Evolutionary conservation across 208 protist species (phyloP).

Genomic region (Crithidia bombi): DNA sequence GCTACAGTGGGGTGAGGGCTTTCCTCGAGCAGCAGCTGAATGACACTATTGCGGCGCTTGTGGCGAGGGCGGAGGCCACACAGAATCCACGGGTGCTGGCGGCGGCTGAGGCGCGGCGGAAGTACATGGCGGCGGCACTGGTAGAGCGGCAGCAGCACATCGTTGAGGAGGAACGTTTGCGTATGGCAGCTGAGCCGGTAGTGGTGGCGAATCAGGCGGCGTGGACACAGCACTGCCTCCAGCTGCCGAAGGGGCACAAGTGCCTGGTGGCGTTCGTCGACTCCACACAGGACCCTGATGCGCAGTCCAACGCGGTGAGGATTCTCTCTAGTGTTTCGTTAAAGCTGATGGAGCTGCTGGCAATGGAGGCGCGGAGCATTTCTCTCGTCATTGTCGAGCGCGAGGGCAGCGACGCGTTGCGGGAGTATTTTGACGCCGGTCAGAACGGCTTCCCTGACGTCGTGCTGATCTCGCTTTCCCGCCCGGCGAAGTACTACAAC

Average conservation of each 20-base stretch:
- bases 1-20: conserved; percentile 15
- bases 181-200: conserved; percentile 14
- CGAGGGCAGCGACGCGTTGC: conserved; percentile 18
- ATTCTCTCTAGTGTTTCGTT: conserved; percentile 26
- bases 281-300: conserved; percentile 12
- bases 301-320: conserved; percentile 5
- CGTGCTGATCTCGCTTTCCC: conserved; percentile 20
- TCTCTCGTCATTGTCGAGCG: conserved; percentile 40
- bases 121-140: conserved; percentile 19
- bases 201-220: conserved; percentile 19
- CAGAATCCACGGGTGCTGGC: not conserved
- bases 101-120: conserved; percentile 14
- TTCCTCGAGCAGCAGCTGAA: conserved; percentile 24
- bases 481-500: conserved; percentile 32
- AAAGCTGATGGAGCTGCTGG: conserved; percentile 25
- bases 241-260: conserved; percentile 23
- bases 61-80: conserved; percentile 17
- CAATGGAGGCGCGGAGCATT: conserved; percentile 19
- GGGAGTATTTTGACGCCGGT: conserved; percentile 36
- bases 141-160: conserved; percentile 26
- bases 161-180: conserved; percentile 21
- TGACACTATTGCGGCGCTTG: conserved; percentile 12
- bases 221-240: conserved; percentile 35
- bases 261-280: conserved; percentile 43
- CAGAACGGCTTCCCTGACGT: conserved; percentile 40